Evolutionary conservation across 2,329 filamentous ascomycete genomes (phyloP), one percentile per base, ranked within the genome.

Genomic region (Trichoderma sp.): DNA sequence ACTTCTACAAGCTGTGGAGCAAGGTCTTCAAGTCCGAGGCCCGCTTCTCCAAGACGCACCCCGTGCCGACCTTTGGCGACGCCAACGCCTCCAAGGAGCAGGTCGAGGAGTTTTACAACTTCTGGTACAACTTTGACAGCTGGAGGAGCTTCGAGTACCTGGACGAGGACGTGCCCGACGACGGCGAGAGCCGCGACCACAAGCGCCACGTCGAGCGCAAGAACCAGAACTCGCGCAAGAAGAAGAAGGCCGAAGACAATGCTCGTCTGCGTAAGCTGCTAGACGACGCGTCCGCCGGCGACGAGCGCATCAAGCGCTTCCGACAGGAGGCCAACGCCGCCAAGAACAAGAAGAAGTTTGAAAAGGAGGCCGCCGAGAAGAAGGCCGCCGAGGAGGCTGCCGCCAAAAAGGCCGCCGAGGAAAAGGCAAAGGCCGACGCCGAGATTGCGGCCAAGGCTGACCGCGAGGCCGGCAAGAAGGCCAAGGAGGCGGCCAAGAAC

Each of bases 81-180:
- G 92, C 93, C 73, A 91, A 96, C 73, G 90, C 92, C 77, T 88
- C 88, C 75, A 92, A 94, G 82, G 92, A 96, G 78, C 90, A 97
- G 10, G 96, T 99, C 58, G 94, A 98, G 78, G 85, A 86, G 66
- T 99, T 99, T 82, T 99, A 99, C 88, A 97, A 99, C 87, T 99
- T 98, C 86, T 99, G 92, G 91, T 99, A 98, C 87, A 96, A 95
- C 87, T 97, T 99, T 76, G 96, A 99, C 86, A 96, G 91, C 81
- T 99, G 96, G 96, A 88, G 96, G 71, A 90, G 92, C 3, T 99
- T 99, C 77, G 96, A 99, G 84, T 99, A 99, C 82, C 91, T 97
- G 70, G 96, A 99, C 78, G 96, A 99, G 85, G 96, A 99, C 79
- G 95, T 99, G 34, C 96, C 96, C 51, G 96, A 99, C 77, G 96